Evolutionary conservation across 2,329 filamentous ascomycete species (phyloP).

Genomic region (Fusarium equiseti): DNA sequence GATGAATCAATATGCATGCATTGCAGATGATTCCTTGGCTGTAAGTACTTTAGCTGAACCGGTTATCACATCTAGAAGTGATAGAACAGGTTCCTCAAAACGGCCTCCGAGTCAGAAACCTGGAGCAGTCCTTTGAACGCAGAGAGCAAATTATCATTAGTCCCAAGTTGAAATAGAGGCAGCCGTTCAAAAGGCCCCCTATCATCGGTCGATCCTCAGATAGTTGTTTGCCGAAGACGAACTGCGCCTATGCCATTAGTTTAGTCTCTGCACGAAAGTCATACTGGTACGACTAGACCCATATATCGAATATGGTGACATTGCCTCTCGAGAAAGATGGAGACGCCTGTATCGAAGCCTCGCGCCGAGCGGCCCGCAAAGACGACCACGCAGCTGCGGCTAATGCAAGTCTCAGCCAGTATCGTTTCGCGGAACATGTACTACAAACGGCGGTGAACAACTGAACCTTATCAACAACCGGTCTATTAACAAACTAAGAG

Average conservation of each 20-base stretch:
- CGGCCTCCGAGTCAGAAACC: not conserved
- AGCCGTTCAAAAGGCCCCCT: not conserved
- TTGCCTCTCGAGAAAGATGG: slow-evolving; percentile 32
- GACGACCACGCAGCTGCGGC: slow-evolving; percentile 28
- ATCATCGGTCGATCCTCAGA: not conserved
- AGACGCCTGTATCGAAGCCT: slow-evolving; percentile 38
- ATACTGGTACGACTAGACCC: slow-evolving; percentile 22
- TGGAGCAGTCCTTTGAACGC: not conserved
- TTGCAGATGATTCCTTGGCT: not conserved
- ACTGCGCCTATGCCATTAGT: slow-evolving; percentile 4
- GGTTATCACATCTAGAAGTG: not conserved
- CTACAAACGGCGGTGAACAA: slow-evolving; percentile 46
- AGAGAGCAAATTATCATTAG: not conserved
- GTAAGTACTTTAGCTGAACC: not conserved
- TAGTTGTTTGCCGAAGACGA: slow-evolving; percentile 7
- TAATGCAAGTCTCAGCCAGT: slow-evolving; percentile 43
- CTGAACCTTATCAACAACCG: slow-evolving; percentile 22
- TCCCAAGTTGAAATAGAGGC: not conserved
- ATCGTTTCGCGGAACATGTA: slow-evolving; percentile 15
- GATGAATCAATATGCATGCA: not conserved
- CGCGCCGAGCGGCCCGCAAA: slow-evolving; percentile 35
- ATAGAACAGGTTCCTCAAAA: not conserved
- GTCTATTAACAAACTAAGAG: slow-evolving; percentile 24
- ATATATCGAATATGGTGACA: slow-evolving; percentile 39
- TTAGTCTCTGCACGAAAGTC: slow-evolving; percentile 29